Evolutionary conservation across 495 filamentous ascomycete genomes (phyloP), one percentile per base, ranked within the genome.

Genomic region (Hyaloscypha finlandica): DNA sequence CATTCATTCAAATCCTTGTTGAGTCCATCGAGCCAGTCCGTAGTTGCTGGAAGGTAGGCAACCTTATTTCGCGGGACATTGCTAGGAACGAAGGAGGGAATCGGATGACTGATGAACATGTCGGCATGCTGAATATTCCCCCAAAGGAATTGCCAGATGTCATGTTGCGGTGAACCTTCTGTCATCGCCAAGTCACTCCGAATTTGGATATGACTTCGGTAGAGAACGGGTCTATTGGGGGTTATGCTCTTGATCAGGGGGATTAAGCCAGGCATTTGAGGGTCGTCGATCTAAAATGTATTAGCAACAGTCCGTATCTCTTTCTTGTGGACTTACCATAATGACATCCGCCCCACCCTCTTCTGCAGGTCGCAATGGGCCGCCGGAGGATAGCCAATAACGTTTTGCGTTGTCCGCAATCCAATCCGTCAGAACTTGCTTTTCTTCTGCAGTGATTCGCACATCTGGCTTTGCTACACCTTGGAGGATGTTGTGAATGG

Each of bases 401-500:
- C 90, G 80, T 33, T 85, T 82, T 1, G 91, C 89, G 74, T 94
- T 95, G 22, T 89, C 85, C n/a, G 82, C 78, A 64, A 92, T 88
- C 92, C 93, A 97, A 20, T 89, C 86, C 9, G 79, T 80, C 37
- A 95, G 81, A 11, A 80, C 74, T 33, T 81, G 75, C 69, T 87
- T 86, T 62, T 92, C 85, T 6, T 89, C 83, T 9, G 76, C 67
- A 4, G 79, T 84, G 20, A 95, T 80, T 11, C 87, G 84, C 61
- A 90, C 84, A 1, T 83, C 81, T 0, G 86, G 85, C 31, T 82
- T 77, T 35, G 86, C 85, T 30, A 94, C 91, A 22, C 92, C 92
- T 80, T 97, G 92, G 3, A 97, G 87, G 71, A 95, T 95, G 74
- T 97, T 97, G 83, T 97, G 92, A 70, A 93, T 91, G 57, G 88